Evolutionary conservation across 345 rosid genomes (phyloP).

Genomic region (Dipteronia dyeriana): DNA sequence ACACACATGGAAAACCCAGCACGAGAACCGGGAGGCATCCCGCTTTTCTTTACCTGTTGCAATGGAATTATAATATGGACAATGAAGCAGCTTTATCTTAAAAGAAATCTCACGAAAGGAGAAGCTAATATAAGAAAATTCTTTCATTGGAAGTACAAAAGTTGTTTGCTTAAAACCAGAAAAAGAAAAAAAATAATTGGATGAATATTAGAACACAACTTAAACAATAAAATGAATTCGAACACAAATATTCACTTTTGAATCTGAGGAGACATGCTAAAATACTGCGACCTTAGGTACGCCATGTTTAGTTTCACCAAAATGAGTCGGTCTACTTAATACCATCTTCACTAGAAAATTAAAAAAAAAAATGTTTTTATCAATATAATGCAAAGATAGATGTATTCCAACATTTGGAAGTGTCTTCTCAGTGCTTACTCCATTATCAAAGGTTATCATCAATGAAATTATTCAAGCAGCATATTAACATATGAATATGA

Average conservation of each 20-base stretch:
- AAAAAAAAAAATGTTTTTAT: neutral
- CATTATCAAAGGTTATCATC: neutral
- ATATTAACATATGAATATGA: slow-evolving; percentile 12
- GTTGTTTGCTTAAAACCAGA: neutral
- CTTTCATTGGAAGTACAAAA: neutral
- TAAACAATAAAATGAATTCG: neutral
- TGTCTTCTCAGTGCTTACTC: neutral
- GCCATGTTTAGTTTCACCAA: neutral
- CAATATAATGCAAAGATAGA: neutral
- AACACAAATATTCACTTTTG: neutral
- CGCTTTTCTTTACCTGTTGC: slow-evolving; percentile 81
- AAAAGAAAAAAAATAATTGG: neutral
- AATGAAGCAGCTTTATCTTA: neutral
- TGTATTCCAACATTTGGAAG: neutral
- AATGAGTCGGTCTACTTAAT: neutral
- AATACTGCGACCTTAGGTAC: neutral
- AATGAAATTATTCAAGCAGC: neutral
- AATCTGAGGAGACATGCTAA: neutral
- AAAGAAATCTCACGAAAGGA: slow-evolving; percentile 16
- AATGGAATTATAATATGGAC: slow-evolving; percentile 9
- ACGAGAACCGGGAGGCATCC: slow-evolving; percentile 97
- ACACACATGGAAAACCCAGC: slow-evolving; percentile 93
- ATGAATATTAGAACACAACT: neutral
- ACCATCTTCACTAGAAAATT: neutral
- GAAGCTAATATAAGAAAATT: neutral